A percentile compares a stretch with the other conserved stretches of the same genome.
phyloP scores from a whole-genome alignment of 1,284 basidiomycete species.

The Cystobasidiaceae sp. region DNA sequence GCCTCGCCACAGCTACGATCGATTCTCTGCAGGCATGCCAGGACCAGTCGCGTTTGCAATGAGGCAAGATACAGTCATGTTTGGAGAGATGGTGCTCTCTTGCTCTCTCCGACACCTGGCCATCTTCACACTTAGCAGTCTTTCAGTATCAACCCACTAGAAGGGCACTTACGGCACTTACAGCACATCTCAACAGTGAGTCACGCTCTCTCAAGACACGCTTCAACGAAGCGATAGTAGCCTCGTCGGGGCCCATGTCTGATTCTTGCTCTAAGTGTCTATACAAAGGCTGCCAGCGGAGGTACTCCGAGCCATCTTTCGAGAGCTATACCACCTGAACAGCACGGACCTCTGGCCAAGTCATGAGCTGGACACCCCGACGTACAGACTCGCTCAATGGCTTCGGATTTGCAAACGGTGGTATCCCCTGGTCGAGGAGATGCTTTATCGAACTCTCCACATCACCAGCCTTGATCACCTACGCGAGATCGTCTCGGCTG shows the following conservation, averaged over 20 bases:
- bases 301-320: background rate
- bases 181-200: too few relatives aligned
- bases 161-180: too few relatives aligned
- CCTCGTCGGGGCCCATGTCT: too few relatives aligned
- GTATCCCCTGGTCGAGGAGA: background rate
- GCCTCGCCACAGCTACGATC: background rate
- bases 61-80: too few relatives aligned
- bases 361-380: background rate
- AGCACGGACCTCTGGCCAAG: background rate
- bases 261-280: background rate
- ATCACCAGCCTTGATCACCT: background rate
- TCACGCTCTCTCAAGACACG: too few relatives aligned
- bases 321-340: background rate
- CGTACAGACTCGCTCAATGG: background rate
- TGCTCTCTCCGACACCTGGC: too few relatives aligned
- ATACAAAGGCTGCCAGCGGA: slow-evolving; percentile 4
- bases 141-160: too few relatives aligned
- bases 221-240: too few relatives aligned
- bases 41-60: too few relatives aligned
- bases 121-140: too few relatives aligned
- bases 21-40: too few relatives aligned
- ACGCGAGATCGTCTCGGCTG: background rate
- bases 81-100: too few relatives aligned
- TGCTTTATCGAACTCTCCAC: slow-evolving; percentile 1
- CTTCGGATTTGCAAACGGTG: slow-evolving; percentile 9